These are phyloP conservation scores for Chlamydomonas asymmetrica DNA, from an alignment of 139 green algal genomes.

Conservation along the genomic window DNA sequence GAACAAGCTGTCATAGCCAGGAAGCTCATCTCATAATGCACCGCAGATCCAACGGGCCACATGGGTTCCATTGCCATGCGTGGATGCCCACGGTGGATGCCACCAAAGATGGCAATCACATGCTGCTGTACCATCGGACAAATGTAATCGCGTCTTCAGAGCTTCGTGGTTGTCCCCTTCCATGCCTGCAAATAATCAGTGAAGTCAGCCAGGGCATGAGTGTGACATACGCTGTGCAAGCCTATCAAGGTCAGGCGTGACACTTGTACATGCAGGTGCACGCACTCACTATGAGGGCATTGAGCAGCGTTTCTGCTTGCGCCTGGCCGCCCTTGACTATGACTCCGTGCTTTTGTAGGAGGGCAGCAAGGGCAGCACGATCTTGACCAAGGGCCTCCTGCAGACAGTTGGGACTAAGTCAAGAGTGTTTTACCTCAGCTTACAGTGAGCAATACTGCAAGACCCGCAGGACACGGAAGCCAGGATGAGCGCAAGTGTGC, in stretches of 20 bases:
- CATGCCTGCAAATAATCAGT: too few relatives aligned
- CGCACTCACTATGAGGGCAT: constrained; percentile 2
- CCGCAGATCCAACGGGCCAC: too few relatives aligned
- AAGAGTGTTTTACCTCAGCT: background rate
- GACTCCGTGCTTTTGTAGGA: constrained; percentile 24
- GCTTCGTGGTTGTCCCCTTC: background rate
- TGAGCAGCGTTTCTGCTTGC: constrained; percentile 15
- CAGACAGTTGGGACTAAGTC: background rate
- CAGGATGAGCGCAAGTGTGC: background rate
- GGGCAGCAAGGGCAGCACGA: constrained; percentile 3
- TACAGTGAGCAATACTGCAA: background rate
- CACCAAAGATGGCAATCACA: background rate
- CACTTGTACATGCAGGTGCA: background rate
- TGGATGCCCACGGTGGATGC: too few relatives aligned
- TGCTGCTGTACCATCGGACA: background rate
- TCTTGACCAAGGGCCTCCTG: background rate
- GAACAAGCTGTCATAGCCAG: too few relatives aligned
- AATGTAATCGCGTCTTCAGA: background rate
- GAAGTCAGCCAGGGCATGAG: background rate
- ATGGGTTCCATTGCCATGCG: too few relatives aligned
- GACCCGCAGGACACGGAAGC: too few relatives aligned
- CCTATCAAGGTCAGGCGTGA: background rate
- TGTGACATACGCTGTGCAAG: background rate
- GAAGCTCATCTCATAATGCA: too few relatives aligned
- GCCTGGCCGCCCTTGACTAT: constrained; percentile 14